phyloP scores from a whole-genome alignment of 306 rosid species.

The Ormosia semicastrata region DNA sequence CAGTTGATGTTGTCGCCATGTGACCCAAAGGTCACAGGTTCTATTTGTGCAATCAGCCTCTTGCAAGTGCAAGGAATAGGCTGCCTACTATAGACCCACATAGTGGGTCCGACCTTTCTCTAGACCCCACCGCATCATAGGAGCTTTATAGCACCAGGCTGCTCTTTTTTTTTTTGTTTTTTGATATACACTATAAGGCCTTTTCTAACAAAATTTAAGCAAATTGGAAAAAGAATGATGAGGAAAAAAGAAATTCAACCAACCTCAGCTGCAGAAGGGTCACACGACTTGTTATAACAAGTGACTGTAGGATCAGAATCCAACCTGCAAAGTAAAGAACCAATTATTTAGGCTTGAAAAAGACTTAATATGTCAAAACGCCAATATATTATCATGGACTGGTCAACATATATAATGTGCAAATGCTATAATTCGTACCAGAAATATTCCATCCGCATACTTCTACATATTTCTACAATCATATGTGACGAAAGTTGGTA shows the following conservation, averaged over 20 bases:
- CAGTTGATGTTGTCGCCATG: no score
- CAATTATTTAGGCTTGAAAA: slow-evolving; percentile 14
- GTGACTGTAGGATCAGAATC: slow-evolving; percentile 34
- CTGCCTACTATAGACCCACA: no score
- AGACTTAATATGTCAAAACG: background rate
- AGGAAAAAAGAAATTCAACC: slow-evolving; percentile 17
- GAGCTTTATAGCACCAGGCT: no score
- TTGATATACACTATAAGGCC: background rate
- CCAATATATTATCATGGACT: background rate
- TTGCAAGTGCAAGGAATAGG: no score
- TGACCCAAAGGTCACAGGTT: no score
- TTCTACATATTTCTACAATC: background rate
- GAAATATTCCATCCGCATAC: background rate
- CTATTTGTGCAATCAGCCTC: no score
- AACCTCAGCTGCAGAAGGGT: slow-evolving; percentile 47
- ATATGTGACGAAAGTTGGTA: no score
- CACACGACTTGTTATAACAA: slow-evolving; percentile 35
- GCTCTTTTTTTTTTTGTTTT: no score
- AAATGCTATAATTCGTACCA: slow-evolving; percentile 5
- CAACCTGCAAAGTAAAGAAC: slow-evolving; percentile 51
- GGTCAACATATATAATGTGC: slow-evolving; percentile 2
- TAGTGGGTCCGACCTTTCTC: no score
- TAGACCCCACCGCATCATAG: no score
- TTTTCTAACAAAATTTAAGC: background rate
- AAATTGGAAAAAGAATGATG: background rate